These are phyloP conservation scores for Acephala macrosclerotiorum DNA, from an alignment of 2,329 filamentous ascomycete genomes.

Conservation along the genomic window DNA sequence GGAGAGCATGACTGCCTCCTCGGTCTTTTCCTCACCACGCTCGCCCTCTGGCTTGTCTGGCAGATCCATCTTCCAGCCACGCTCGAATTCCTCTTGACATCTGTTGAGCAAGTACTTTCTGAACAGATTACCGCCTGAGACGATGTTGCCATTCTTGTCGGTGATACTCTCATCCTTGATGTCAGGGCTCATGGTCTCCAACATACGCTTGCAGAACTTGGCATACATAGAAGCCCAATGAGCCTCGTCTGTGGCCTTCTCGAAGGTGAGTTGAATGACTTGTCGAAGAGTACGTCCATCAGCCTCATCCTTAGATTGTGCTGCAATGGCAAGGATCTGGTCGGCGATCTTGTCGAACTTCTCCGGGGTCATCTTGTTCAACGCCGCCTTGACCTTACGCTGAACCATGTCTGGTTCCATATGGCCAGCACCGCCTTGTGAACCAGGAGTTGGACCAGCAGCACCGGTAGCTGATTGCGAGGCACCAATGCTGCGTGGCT, in stretches of 20 bases:
- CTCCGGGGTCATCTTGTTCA: conserved; percentile 99
- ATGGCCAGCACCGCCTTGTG: conserved; percentile 58
- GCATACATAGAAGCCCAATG: conserved; percentile 99
- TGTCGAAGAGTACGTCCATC: conserved; percentile 95
- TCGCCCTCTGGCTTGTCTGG: conserved; percentile 79
- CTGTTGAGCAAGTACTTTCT: conserved; percentile 98
- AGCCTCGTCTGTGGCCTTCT: conserved; percentile 98
- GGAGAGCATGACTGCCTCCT: conserved; percentile 83
- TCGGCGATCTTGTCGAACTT: conserved; percentile 97
- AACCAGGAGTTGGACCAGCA: conserved; percentile 51
- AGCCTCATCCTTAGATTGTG: conserved; percentile 92
- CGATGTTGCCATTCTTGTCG: conserved; percentile 87
- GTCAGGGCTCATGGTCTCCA: conserved; percentile 92
- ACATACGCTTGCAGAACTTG: conserved; percentile 97
- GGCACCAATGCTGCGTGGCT: conserved; percentile 75
- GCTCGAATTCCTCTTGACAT: conserved; percentile 98
- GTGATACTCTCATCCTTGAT: conserved; percentile 95
- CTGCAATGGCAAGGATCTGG: conserved; percentile 90
- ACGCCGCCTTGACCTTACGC: conserved; percentile 95
- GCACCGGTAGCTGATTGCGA: conserved; percentile 48
- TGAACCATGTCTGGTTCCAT: conserved; percentile 94
- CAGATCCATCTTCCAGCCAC: conserved; percentile 92
- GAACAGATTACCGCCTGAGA: conserved; percentile 93
- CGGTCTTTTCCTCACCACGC: conserved; percentile 58
- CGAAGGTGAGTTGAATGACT: conserved; percentile 98